A percentile compares a stretch with the other conserved stretches of the same genome.
phyloP scores from a whole-genome alignment of 441 rosid genomes.

The Euphorbia celastroides region DNA sequence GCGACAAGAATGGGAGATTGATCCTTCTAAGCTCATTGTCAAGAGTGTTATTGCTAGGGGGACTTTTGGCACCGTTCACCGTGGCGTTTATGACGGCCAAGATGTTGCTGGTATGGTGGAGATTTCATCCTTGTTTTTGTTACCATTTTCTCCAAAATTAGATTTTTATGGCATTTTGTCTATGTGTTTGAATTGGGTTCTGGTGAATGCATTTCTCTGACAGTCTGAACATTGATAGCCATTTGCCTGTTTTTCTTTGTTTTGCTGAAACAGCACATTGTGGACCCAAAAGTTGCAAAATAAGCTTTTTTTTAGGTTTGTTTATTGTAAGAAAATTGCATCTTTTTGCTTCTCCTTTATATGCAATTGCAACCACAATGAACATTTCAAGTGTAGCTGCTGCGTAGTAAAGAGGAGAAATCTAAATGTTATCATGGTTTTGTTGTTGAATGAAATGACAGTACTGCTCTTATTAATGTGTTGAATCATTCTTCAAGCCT shows the following conservation, averaged over 20 bases:
- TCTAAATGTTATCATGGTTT: neutral
- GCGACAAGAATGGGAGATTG: constrained; percentile 84
- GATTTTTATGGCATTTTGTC: constrained; percentile 3
- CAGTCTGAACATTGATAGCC: neutral
- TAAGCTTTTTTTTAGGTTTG: neutral
- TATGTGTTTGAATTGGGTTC: neutral
- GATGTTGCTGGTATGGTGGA: constrained; percentile 60
- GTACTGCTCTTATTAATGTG: neutral
- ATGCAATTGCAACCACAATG: neutral
- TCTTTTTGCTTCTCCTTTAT: neutral
- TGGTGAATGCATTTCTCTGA: neutral
- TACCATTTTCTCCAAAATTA: constrained; percentile 12
- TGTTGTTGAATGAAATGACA: neutral
- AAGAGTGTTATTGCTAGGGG: constrained; percentile 82
- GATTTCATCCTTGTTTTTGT: constrained; percentile 8
- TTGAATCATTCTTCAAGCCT: constrained; percentile 5
- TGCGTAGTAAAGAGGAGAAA: neutral
- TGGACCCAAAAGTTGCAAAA: neutral
- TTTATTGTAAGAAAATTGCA: neutral
- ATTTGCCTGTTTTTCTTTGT: neutral
- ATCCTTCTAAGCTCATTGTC: constrained; percentile 69
- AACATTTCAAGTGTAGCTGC: neutral
- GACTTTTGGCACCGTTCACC: constrained; percentile 87
- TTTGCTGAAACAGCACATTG: neutral
- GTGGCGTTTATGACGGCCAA: constrained; percentile 73